Base-by-base conservation (phyloP, 768 basidiomycete genomes). In the Punctularia strigosozonata region DNA sequence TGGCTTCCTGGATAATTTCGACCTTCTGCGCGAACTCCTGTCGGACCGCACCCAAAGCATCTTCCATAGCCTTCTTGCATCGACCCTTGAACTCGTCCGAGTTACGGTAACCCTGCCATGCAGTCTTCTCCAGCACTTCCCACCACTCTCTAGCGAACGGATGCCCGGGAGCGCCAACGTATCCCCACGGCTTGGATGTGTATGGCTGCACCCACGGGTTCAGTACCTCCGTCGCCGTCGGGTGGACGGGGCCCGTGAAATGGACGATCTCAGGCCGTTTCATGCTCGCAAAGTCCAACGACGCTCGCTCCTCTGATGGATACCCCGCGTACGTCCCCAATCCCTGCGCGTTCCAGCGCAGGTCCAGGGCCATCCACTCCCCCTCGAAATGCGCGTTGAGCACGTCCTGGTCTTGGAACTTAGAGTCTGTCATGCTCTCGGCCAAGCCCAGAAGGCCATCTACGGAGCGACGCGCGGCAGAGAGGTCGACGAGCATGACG, bases 181-280 rank as follows among this genome's bases (percentile, higher is more conserved):
- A 75, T 3, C 71, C 71, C 73, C 75, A 75, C 1, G 72, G 73
- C 43, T 75, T 77, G 6, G 71, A 59, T 1, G 66, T 68, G 42
- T 56, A 68, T 3, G 71, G 74, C 45, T 68, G 72, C n/a, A 71
- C 60, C 39, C 59, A 67, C 1, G 66, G 65, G 48, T 73, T 73
- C 44, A 75, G 48, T 8, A 73, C 63, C 4, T 60, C 54, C 5
- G 53, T 61, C 43, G 73, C 32, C 4, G 49, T 44, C 1, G 73
- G 73, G 50, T 73, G 58, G 21, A 73, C 57, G 1, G 74, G 68
- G 2, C 75, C 73, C 3, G 73, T 73, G 53, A 77, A 77, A 47
- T 75, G 75, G 10, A 76, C 68, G 43, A 77, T 64, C 7, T 45
- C 46, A 0, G 70, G 65, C 26, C 68, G 53, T 17, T 51, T 42